These are phyloP conservation scores for Yueomyces sp. DNA, from an alignment of 805 yeast genomes.

Conservation along the genomic window DNA sequence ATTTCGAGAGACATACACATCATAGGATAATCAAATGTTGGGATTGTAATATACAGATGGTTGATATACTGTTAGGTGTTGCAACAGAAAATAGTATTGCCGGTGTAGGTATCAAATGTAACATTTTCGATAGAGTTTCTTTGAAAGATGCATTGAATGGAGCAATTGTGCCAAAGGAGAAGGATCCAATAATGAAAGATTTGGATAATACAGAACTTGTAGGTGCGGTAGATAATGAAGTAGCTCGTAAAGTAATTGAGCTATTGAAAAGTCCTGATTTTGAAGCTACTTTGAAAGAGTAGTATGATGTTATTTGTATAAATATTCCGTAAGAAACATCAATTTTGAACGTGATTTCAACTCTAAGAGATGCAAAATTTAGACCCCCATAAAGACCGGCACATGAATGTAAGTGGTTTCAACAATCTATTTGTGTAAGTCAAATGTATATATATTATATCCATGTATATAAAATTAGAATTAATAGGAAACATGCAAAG, in stretches of 20 bases:
- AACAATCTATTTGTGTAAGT: no score
- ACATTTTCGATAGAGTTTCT: slow-evolving; percentile 40
- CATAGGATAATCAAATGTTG: slow-evolving; percentile 60
- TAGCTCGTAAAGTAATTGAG: slow-evolving; percentile 47
- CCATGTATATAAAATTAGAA: no score
- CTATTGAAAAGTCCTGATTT: slow-evolving; percentile 61
- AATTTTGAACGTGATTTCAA: no score
- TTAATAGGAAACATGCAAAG: not conserved
- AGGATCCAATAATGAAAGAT: not conserved
- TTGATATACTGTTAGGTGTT: slow-evolving; percentile 71
- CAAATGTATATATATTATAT: no score
- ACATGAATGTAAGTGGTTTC: no score
- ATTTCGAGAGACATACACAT: slow-evolving; percentile 79
- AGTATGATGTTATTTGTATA: not conserved
- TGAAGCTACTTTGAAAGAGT: slow-evolving; percentile 31
- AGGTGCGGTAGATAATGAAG: slow-evolving; percentile 13
- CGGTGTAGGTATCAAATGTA: slow-evolving; percentile 77
- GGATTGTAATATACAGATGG: slow-evolving; percentile 75
- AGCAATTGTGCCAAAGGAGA: not conserved
- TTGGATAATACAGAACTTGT: not conserved
- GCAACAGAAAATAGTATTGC: slow-evolving; percentile 62
- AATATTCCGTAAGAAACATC: not conserved
- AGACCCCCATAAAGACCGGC: no score
- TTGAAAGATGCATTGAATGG: not conserved
- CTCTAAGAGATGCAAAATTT: no score